Percentiles rank a stretch among this genome's conserved stretches.
phyloP scores from a whole-genome alignment of 169 alveolate genomes.

The Plasmodium cynomolgi region DNA sequence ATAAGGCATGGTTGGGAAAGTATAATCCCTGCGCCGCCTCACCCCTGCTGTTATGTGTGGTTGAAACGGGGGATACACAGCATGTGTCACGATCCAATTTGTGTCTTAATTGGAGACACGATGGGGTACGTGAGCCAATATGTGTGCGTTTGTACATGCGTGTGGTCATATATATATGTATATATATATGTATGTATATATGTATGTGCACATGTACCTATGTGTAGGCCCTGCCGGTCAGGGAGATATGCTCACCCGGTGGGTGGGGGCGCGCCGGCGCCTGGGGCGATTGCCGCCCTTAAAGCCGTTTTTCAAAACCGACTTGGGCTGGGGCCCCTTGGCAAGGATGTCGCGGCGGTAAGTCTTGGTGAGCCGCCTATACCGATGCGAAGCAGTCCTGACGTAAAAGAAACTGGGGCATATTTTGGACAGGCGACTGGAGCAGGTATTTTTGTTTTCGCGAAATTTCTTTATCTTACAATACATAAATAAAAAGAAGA shows the following conservation, averaged over 20 bases:
- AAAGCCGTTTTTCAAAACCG: background rate
- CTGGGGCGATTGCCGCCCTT: background rate
- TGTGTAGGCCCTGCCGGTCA: background rate
- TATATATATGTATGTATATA: background rate
- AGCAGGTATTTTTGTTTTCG: background rate
- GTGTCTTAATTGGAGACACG: background rate
- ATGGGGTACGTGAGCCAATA: background rate
- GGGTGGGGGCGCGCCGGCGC: background rate
- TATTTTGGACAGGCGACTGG: background rate
- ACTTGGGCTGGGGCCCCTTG: background rate
- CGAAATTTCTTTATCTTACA: background rate
- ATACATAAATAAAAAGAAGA: slow-evolving; percentile 21
- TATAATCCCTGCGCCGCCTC: background rate
- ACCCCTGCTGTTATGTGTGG: background rate
- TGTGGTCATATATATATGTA: background rate
- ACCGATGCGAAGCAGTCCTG: slow-evolving; percentile 39
- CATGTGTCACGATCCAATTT: background rate
- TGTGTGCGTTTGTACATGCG: background rate
- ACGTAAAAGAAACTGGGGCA: slow-evolving; percentile 45
- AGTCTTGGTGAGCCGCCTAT: slow-evolving; percentile 6
- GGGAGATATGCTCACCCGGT: background rate
- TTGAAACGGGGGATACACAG: background rate
- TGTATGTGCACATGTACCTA: background rate
- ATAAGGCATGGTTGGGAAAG: background rate
- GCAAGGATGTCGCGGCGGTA: background rate